phyloP scores from a whole-genome alignment of 495 filamentous ascomycete genomes.

The Chaetomium cochliodes region DNA sequence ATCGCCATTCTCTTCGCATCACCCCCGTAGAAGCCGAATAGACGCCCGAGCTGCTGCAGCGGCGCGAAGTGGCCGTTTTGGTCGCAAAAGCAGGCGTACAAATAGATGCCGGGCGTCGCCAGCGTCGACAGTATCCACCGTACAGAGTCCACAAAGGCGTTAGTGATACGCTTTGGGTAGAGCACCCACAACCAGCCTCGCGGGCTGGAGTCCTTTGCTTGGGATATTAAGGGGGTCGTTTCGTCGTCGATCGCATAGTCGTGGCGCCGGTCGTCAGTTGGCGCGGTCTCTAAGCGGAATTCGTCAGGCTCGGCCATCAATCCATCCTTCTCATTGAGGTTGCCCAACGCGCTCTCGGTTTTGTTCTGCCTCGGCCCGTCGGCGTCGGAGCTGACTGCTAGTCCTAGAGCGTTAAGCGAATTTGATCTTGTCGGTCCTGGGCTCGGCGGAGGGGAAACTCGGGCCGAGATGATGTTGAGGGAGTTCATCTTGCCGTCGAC shows the following conservation, averaged over 20 bases:
- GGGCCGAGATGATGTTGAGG: constrained; percentile 87
- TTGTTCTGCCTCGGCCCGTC: constrained; percentile 32
- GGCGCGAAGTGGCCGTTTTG: constrained; percentile 76
- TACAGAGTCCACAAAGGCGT: constrained; percentile 61
- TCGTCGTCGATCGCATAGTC: constrained; percentile 58
- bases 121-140: constrained; percentile 75
- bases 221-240: constrained; percentile 62
- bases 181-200: constrained; percentile 48
- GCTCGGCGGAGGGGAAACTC: constrained; percentile 63
- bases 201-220: constrained; percentile 39
- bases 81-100: constrained; percentile 77
- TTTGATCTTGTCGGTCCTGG: constrained; percentile 62
- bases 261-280: constrained; percentile 27
- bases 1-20: constrained; percentile 38
- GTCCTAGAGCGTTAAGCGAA: constrained; percentile 58
- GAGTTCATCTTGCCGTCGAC: constrained; percentile 82
- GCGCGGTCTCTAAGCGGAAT: constrained; percentile 12
- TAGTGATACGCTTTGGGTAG: constrained; percentile 58
- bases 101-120: constrained; percentile 72
- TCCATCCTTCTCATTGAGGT: constrained; percentile 35
- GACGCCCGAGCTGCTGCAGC: constrained; percentile 57
- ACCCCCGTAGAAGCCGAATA: constrained; percentile 50
- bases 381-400: constrained; percentile 47
- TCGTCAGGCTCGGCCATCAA: constrained; percentile 36
- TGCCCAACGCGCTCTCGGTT: constrained; percentile 40